Base-by-base conservation (phyloP, 1,139 yeast species). In the Ogataea hybrid region DNA sequence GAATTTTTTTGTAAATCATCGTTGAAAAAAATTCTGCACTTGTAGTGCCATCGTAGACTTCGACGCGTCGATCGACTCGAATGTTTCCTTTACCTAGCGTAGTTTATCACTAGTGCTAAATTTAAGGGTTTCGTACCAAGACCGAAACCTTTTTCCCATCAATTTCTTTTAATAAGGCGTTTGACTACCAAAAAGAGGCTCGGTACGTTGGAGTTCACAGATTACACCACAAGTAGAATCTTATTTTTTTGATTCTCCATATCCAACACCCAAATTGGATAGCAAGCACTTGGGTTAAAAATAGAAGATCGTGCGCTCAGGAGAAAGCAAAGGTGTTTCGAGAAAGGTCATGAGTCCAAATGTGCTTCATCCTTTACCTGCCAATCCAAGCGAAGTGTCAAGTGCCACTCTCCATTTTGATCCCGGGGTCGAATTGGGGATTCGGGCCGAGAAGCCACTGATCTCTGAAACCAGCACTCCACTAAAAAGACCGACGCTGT, bases 1-100 rank as follows among this genome's bases (percentile, higher is more conserved):
- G 28, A 11, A 11, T 17, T 72, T 89, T 97, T 71, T 85, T n/a
- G 3, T 20, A 20, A 22, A 27, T 21, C 35, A 34, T 36, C 35
- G 33, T n/a, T n/a, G 39, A 42, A 35, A n/a, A 41, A 42, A 42
- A 31, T 35, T 38, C 42, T 31, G 37, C 27, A 10, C 15, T 17
- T 28, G 36, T 21, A 32, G 42, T 29, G 35, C 23, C 32, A 18
- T 18, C 27, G 14, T 25, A 25, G 35, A 9, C 5, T 27, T 28
- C 41, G 44, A 10, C 38, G 44, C 41, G 44, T 32, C 44, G 37
- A 30, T 18, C 22, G 25, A 6, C 20, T 4, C 16, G 15, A 3
- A 2, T 14, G 6, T 28, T 23, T 5, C 3, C 7, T 2, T 23
- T 23, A 3, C 9, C 18, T 4, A 14, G 28, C 28, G 30, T 35